Percentiles rank a stretch among this genome's conserved stretches.
These are phyloP conservation scores for Suhomyces vadensis DNA, from an alignment of 805 yeast genomes.

Conservation along the genomic window DNA sequence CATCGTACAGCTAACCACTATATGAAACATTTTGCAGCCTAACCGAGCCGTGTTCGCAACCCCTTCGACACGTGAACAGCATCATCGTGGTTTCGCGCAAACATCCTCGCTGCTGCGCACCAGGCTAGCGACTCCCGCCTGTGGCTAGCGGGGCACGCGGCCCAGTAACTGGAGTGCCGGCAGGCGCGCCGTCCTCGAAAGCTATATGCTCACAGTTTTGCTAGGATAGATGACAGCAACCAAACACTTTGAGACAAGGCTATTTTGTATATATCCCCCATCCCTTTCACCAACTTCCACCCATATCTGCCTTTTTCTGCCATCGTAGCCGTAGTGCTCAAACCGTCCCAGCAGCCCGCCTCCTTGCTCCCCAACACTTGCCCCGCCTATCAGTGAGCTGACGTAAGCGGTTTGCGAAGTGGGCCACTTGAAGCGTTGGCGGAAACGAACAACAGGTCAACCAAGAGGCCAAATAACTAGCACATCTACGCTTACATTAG, in stretches of 20 bases:
- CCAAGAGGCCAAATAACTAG: background rate
- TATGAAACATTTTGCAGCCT: background rate
- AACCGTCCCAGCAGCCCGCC: no score
- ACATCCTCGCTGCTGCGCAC: no score
- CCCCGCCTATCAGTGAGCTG: background rate
- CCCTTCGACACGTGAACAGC: background rate
- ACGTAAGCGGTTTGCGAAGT: constrained; percentile 1
- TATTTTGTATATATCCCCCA: no score
- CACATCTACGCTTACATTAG: background rate
- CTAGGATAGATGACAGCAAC: no score
- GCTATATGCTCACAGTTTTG: no score
- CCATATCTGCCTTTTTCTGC: constrained; percentile 1
- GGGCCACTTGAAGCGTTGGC: no score
- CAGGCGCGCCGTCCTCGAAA: no score
- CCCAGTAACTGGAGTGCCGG: no score
- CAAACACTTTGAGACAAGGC: no score
- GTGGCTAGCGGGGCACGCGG: constrained; percentile 2
- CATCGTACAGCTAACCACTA: background rate
- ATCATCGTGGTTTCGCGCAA: background rate
- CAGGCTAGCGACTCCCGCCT: no score
- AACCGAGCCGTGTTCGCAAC: background rate
- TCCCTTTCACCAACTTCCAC: background rate
- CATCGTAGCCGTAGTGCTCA: no score
- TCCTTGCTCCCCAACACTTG: background rate
- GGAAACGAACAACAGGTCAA: no score